Evolutionary conservation across 2,329 filamentous ascomycete species (phyloP).

Genomic region (Nigrospora sphaerica): DNA sequence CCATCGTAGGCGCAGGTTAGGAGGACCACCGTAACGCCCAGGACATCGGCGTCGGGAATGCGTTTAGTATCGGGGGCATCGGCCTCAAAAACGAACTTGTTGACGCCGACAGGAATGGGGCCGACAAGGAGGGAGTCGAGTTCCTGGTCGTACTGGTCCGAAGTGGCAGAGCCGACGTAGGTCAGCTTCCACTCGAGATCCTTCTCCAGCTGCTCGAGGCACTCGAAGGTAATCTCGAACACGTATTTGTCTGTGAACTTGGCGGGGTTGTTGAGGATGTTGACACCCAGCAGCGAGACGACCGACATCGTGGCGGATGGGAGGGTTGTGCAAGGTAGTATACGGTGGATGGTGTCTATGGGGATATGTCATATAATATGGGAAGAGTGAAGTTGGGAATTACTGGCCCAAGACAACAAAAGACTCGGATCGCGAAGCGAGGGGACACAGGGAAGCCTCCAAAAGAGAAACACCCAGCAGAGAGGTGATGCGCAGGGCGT

Average conservation of each 20-base stretch:
- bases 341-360: slow-evolving; percentile 1
- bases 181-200: slow-evolving; percentile 99
- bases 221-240: slow-evolving; percentile 99
- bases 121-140: slow-evolving; percentile 95
- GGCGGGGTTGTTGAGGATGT: slow-evolving; percentile 95
- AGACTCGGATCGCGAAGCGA: no score
- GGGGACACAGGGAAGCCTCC: no score
- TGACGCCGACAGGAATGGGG: slow-evolving; percentile 94
- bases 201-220: slow-evolving; percentile 88
- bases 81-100: slow-evolving; percentile 98
- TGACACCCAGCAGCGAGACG: slow-evolving; percentile 90
- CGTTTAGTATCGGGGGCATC: slow-evolving; percentile 83
- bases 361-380: slow-evolving; percentile 6
- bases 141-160: slow-evolving; percentile 97
- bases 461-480: no score
- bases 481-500: no score
- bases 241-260: slow-evolving; percentile 88
- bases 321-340: neutral
- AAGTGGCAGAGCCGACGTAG: slow-evolving; percentile 96
- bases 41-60: slow-evolving; percentile 90
- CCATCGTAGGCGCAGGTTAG: slow-evolving; percentile 95
- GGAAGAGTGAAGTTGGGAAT: neutral
- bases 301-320: slow-evolving; percentile 65
- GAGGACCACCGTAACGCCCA: slow-evolving; percentile 94
- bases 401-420: no score